phyloP scores from a whole-genome alignment of 192 early-diverging fungal genomes.

The Pilaira anomala region DNA sequence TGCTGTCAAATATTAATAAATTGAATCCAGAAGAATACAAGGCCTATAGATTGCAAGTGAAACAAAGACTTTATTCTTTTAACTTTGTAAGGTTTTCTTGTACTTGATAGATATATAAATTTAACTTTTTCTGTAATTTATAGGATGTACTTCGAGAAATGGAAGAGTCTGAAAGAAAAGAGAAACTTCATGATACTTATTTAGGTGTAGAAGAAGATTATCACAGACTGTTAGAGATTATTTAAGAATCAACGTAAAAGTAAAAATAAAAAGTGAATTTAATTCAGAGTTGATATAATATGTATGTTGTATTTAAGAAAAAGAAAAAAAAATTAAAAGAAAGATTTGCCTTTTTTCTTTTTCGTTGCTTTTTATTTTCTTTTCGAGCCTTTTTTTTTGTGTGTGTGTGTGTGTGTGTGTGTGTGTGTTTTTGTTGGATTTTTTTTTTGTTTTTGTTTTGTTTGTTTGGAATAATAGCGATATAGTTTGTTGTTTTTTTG shows the following conservation, averaged over 20 bases:
- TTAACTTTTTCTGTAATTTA: slow-evolving; percentile 10
- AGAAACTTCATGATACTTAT: slow-evolving; percentile 78
- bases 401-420: no score
- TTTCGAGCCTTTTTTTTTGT: no score
- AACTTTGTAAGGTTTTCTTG: slow-evolving; percentile 53
- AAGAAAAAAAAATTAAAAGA: no score
- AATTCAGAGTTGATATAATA: no score
- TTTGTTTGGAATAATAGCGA: no score
- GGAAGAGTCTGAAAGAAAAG: slow-evolving; percentile 60
- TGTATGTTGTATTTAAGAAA: no score
- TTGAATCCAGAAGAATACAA: slow-evolving; percentile 42
- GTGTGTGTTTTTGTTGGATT: no score
- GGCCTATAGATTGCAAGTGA: slow-evolving; percentile 76
- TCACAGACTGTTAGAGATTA: slow-evolving; percentile 48
- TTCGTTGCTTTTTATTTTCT: no score
- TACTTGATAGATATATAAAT: not conserved
- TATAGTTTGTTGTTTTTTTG: no score
- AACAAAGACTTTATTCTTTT: slow-evolving; percentile 76
- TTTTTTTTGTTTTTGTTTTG: no score
- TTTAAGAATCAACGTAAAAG: not conserved
- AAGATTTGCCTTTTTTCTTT: no score
- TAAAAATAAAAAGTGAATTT: no score
- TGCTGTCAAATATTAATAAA: slow-evolving; percentile 62
- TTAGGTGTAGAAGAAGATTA: slow-evolving; percentile 75
- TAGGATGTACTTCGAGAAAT: slow-evolving; percentile 65